Base-by-base conservation (phyloP, 169 alveolate genomes). In the Plasmodium vivax region DNA sequence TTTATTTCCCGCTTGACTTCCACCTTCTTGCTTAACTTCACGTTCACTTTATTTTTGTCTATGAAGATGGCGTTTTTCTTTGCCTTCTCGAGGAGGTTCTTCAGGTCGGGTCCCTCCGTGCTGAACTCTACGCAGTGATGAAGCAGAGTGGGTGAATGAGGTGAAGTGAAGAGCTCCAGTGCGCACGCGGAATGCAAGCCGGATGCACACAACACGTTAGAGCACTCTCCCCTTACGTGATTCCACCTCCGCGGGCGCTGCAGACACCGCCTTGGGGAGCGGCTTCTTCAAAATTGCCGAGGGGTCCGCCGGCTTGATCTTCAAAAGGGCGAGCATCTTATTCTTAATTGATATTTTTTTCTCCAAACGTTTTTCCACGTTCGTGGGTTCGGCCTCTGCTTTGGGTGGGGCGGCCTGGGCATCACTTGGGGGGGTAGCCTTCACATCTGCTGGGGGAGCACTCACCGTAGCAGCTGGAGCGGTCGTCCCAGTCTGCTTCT, bases 271-370 rank as follows among this genome's bases (percentile, higher is more conserved):
- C n/a, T 23, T 68, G n/a, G 77, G 38, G 8, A 68, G 5, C 6
- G 77, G 38, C 77, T 68, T 68, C 38, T 68, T 68, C 77, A 68
- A 68, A 3, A 68, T 68, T 68, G 77, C 41, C 4, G 77, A 23
- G 6, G 77, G 77, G n/a, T 3, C 77, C 36, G 14, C 41, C 4
- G 83, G 88, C n/a, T 84, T 83, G 4, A 85, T 74, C 56, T 72
- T 83, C 51, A 81, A 43, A 34, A 90, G 30, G 30, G 96, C 71
- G 85, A 94, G 85, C 73, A 92, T 58, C 75, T 96, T 96, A 68
- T 88, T 90, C 85, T 93, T 85, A 43, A 96, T 88, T 8, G 97
- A 92, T 79, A 56, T 85, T 72, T 96, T 92, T 41, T 94, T 5
- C 58, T 38, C 71, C 12, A 88, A 90, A 71, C 75, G 79, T 30